Conservation (phyloP, 208 protist species). For the Acanthamoeba divionensis region DNA sequence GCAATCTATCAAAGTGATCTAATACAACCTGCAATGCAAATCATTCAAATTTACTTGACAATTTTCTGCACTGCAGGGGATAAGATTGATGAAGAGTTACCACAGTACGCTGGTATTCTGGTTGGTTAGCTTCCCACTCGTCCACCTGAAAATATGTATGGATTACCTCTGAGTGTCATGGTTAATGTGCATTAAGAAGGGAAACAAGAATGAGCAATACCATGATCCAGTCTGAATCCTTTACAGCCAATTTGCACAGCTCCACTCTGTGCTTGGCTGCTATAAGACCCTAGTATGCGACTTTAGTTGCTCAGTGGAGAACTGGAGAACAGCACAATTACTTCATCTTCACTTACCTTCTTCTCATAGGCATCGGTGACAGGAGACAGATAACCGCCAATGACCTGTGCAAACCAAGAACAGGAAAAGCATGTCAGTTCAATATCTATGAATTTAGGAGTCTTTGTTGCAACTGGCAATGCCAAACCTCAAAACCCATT, state of each 20-base stretch:
- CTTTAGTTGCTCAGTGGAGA: too few species aligned
- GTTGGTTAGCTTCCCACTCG: background rate
- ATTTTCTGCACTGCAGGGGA: background rate
- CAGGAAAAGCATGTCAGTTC: background rate
- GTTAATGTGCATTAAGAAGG: too few species aligned
- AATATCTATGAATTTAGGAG: background rate
- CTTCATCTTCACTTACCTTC: background rate
- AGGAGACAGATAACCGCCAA: constrained; percentile 37
- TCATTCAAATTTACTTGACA: background rate
- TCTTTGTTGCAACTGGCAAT: background rate
- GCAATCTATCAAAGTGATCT: background rate
- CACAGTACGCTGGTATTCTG: background rate
- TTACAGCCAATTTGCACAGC: background rate
- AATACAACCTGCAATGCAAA: background rate
- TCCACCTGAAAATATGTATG: background rate
- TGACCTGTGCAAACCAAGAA: constrained; percentile 4
- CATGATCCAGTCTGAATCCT: constrained; percentile 43
- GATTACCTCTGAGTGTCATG: too few species aligned
- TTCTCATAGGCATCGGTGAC: constrained; percentile 55
- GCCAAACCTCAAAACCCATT: background rate
- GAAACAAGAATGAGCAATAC: background rate
- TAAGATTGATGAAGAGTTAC: background rate
- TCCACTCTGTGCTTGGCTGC: background rate
- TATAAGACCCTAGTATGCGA: background rate
- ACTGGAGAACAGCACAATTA: too few species aligned